These are phyloP conservation scores for Saccharata proteae DNA, from an alignment of 2,329 filamentous ascomycete species.

Conservation along the genomic window DNA sequence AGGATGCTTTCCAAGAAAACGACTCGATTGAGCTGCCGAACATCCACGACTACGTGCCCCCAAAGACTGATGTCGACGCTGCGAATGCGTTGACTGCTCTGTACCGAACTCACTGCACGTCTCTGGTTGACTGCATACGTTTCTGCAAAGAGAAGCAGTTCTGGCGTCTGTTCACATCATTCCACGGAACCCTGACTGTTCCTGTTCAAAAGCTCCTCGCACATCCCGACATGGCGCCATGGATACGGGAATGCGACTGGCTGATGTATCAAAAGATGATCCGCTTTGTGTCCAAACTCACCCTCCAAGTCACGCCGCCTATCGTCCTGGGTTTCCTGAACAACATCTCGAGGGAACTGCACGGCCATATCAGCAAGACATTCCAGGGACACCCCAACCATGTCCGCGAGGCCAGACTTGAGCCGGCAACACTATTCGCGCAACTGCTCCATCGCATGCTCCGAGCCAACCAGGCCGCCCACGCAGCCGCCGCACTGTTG, in stretches of 20 bases:
- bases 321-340: constrained; percentile 76
- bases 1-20: constrained; percentile 48
- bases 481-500: constrained; percentile 86
- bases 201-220: constrained; percentile 88
- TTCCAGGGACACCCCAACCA: constrained; percentile 78
- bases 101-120: constrained; percentile 91
- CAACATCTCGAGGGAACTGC: constrained; percentile 72
- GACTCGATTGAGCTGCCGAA: constrained; percentile 71
- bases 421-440: constrained; percentile 79
- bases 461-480: constrained; percentile 83
- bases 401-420: constrained; percentile 75
- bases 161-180: constrained; percentile 86
- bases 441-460: constrained; percentile 76
- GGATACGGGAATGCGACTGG: constrained; percentile 95
- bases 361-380: constrained; percentile 62
- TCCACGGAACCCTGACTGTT: constrained; percentile 91
- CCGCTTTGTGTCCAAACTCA: constrained; percentile 76
- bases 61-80: constrained; percentile 72
- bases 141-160: constrained; percentile 97
- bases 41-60: constrained; percentile 69
- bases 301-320: constrained; percentile 81
- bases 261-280: constrained; percentile 96
- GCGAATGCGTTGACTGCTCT: constrained; percentile 76
- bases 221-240: constrained; percentile 67
- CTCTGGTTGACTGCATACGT: constrained; percentile 85